Evolutionary conservation across 192 early-diverging fungal genomes (phyloP), one percentile per base, ranked within the genome.

Genomic region (Umbelopsis isabellina): DNA sequence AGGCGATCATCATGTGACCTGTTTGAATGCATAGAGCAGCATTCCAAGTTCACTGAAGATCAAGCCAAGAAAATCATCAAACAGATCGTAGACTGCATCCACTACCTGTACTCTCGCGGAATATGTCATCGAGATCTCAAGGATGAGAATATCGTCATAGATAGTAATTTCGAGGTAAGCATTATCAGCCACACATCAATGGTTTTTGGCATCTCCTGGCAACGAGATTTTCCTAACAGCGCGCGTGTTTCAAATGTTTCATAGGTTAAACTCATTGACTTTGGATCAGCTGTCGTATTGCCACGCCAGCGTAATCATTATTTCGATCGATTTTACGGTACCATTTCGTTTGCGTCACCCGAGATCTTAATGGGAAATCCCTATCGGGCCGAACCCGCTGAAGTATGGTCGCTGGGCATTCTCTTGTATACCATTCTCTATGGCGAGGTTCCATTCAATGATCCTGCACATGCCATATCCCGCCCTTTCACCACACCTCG

Each of bases 61-160:
- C 75, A 88, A 45, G 90, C 91, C 1, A 79, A 83, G 25, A 76
- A 79, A 65, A 89, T 95, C 37, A 91, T 93, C 67, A 71, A 70
- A 20, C 93, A 95, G 65, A 88, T 93, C 64, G 86, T 85, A 1
- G 73, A 80, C 0, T 91, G 90, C 51, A 82, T 95, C 15, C 52
- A 81, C 10, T 86, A 91, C 70, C 78, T 95, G 16, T 85, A 92
- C 53, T 68, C 47, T 1, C 72, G 75, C 1, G 85, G 84, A 35
- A 87, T 95, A 45, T 89, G 92, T 30, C 93, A 95, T 72, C 85
- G 91, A 22, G 91, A 93, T 67, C 87, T 94, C 72, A 94, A 93
- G 80, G 93, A 92, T 73, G 90, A 92, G 51, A 91, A 90, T 67
- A 84, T 86, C 55, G 72, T 79, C n/a, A 74, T 76, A 66, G 82